These are phyloP conservation scores for Phaseolus lunatus DNA, from an alignment of 306 rosid species.

Conservation along the genomic window DNA sequence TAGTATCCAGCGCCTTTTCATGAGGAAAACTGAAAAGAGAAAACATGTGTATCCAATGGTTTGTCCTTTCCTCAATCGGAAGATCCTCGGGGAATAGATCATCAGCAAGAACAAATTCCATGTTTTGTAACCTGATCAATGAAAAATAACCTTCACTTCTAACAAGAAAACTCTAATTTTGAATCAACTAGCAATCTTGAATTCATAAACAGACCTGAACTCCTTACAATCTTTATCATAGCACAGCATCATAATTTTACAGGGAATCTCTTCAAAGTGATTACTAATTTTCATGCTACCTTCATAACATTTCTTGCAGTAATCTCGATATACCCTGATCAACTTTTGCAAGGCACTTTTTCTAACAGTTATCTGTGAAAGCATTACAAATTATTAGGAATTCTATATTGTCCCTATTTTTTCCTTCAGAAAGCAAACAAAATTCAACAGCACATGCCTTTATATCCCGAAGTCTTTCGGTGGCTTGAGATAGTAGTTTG, in stretches of 20 bases:
- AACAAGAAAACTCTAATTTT: slow-evolving; percentile 34
- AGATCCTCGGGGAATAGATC: slow-evolving; percentile 74
- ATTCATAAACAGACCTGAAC: slow-evolving; percentile 71
- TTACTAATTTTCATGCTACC: slow-evolving; percentile 61
- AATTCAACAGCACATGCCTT: slow-evolving; percentile 62
- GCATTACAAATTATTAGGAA: slow-evolving; percentile 30
- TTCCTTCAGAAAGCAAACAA: slow-evolving; percentile 26
- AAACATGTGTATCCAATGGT: slow-evolving; percentile 89
- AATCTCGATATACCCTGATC: slow-evolving; percentile 73
- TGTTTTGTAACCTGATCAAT: slow-evolving; percentile 69
- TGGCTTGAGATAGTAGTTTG: slow-evolving; percentile 66
- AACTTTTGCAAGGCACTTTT: slow-evolving; percentile 78
- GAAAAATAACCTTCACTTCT: slow-evolving; percentile 27
- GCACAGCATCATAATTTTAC: slow-evolving; percentile 89
- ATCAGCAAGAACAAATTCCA: slow-evolving; percentile 80
- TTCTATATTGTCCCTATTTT: slow-evolving; percentile 16
- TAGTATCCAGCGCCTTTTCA: slow-evolving; percentile 62
- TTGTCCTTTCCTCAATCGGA: slow-evolving; percentile 73
- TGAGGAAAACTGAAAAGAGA: slow-evolving; percentile 76
- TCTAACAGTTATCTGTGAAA: slow-evolving; percentile 76
- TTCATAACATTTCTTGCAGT: slow-evolving; percentile 79
- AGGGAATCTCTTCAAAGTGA: slow-evolving; percentile 81
- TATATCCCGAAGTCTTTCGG: slow-evolving; percentile 88
- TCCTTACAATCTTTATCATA: slow-evolving; percentile 89
- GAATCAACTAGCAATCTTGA: slow-evolving; percentile 40